Evolutionary conservation across 2,329 filamentous ascomycete genomes (phyloP).

Genomic region (Fusarium haematococcum): DNA sequence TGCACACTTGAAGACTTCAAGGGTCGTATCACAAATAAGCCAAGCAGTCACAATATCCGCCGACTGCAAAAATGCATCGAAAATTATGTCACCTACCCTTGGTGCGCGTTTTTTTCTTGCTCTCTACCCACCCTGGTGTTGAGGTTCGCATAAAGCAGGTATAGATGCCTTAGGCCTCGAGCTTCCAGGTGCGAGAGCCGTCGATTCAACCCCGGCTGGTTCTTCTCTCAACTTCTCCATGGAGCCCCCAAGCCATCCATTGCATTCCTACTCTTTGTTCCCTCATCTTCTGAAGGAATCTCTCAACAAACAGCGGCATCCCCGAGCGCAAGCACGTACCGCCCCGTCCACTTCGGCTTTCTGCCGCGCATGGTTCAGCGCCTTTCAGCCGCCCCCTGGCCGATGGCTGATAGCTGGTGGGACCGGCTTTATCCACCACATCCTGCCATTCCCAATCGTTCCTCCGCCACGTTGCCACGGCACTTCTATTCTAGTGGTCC

Average conservation of each 20-base stretch:
- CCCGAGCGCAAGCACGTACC: conserved; percentile 16
- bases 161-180: conserved; percentile 21
- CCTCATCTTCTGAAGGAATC: background rate
- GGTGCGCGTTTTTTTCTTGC: background rate
- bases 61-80: background rate
- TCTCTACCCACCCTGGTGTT: background rate
- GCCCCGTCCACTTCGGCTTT: conserved; percentile 21
- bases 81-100: background rate
- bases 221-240: background rate
- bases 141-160: conserved; percentile 24
- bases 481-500: conserved; percentile 44
- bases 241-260: background rate
- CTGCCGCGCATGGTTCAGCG: conserved; percentile 3
- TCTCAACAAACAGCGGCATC: conserved; percentile 32
- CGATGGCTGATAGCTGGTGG: conserved; percentile 27
- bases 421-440: conserved; percentile 26
- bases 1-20: background rate
- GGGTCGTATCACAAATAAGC: background rate
- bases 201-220: background rate
- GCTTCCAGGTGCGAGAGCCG: background rate
- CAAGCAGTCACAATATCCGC: too few relatives aligned
- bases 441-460: conserved; percentile 42
- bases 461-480: conserved; percentile 45
- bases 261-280: background rate
- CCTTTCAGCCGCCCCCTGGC: conserved; percentile 10